phyloP scores from a whole-genome alignment of 1,284 basidiomycete species.

The Mycena citricolor region DNA sequence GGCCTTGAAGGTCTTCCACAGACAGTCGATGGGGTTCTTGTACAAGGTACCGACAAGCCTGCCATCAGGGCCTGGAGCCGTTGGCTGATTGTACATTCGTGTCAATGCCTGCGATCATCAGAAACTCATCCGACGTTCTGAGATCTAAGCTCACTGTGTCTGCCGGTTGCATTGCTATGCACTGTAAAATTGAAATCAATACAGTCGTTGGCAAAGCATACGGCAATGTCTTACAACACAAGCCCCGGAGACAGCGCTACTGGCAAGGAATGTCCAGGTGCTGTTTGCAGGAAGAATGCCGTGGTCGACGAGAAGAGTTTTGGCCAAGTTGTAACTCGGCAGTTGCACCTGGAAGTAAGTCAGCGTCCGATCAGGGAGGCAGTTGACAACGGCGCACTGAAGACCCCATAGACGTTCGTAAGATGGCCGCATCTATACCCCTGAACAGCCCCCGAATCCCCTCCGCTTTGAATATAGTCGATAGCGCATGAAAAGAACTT shows the following conservation, averaged over 20 bases:
- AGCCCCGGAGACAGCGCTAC: conserved; percentile 85
- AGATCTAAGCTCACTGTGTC: conserved; percentile 65
- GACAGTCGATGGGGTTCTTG: conserved; percentile 90
- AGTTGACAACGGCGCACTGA: conserved; percentile 50
- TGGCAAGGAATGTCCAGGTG: conserved; percentile 85
- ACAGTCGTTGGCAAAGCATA: background rate
- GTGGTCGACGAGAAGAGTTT: conserved; percentile 68
- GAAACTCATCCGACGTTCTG: no score
- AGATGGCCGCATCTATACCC: conserved; percentile 91
- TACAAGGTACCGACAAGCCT: conserved; percentile 78
- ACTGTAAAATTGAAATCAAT: conserved; percentile 42
- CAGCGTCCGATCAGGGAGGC: background rate
- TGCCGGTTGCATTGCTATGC: conserved; percentile 85
- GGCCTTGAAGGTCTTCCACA: conserved; percentile 92
- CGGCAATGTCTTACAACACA: conserved; percentile 74
- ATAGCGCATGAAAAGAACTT: conserved; percentile 77
- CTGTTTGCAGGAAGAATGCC: conserved; percentile 72
- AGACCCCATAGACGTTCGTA: conserved; percentile 93
- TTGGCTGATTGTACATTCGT: conserved; percentile 96
- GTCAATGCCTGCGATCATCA: conserved; percentile 69
- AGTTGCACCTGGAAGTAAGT: conserved; percentile 74
- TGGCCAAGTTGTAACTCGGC: conserved; percentile 93
- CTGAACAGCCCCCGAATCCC: conserved; percentile 79
- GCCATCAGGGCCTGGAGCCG: conserved; percentile 70
- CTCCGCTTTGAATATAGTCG: conserved; percentile 79